Evolutionary conservation across 2,329 filamentous ascomycete species (phyloP).

Genomic region (Mycosphaerella sp.): DNA sequence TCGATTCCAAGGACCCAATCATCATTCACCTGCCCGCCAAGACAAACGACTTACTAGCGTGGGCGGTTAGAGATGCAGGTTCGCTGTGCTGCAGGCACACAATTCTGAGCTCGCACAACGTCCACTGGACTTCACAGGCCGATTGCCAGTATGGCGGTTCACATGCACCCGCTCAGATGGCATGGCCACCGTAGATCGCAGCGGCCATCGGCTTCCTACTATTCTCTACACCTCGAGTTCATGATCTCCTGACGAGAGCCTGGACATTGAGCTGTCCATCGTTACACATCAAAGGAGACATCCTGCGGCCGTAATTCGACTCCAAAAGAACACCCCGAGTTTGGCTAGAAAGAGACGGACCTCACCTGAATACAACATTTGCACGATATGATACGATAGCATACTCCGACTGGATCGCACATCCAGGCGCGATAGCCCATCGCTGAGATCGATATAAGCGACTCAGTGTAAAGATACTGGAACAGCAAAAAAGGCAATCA

Average conservation of each 20-base stretch:
- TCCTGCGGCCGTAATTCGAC: neutral
- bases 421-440: neutral
- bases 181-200: constrained; percentile 8
- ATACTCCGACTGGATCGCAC: neutral
- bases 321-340: neutral
- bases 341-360: neutral
- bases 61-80: constrained; percentile 18
- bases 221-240: neutral
- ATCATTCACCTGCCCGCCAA: constrained; percentile 13
- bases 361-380: neutral
- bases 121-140: constrained; percentile 9
- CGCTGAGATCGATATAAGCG: too few relatives aligned
- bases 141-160: constrained; percentile 9
- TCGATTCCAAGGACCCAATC: constrained; percentile 4
- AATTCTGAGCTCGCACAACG: constrained; percentile 13
- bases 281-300: neutral
- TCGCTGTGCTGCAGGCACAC: constrained; percentile 16
- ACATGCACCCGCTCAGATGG: constrained; percentile 13
- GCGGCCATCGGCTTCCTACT: constrained; percentile 6
- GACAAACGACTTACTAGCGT: constrained; percentile 11
- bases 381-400: constrained; percentile 6
- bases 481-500: neutral
- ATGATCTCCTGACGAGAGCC: neutral
- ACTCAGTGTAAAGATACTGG: neutral
- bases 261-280: neutral